Evolutionary conservation across 1,284 basidiomycete genomes (phyloP).

Genomic region (Tetrapyrgos nigripes): DNA sequence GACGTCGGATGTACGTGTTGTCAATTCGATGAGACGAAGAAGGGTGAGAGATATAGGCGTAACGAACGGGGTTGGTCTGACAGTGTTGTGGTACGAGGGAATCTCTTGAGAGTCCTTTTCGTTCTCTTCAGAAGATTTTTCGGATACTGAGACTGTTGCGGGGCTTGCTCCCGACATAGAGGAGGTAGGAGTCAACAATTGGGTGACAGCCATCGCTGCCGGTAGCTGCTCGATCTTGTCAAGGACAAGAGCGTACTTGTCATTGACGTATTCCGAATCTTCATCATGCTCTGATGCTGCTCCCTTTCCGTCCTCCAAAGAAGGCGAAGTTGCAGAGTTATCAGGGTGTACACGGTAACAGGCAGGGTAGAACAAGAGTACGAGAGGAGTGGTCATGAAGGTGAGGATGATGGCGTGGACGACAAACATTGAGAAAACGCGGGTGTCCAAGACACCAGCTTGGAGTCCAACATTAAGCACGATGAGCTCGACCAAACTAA

Average conservation of each 20-base stretch:
- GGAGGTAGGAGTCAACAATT: conserved; percentile 55
- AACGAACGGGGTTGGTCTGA: conserved; percentile 7
- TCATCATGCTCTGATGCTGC: conserved; percentile 17
- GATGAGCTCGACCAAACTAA: conserved; percentile 86
- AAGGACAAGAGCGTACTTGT: conserved; percentile 79
- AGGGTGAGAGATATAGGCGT: conserved; percentile 63
- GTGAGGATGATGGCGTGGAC: conserved; percentile 87
- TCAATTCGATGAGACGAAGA: conserved; percentile 88
- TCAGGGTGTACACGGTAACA: conserved; percentile 47
- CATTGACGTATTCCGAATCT: conserved; percentile 50
- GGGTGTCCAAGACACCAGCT: conserved; percentile 79
- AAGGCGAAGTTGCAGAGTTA: conserved; percentile 5
- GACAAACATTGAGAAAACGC: conserved; percentile 89
- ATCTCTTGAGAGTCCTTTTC: conserved; percentile 17
- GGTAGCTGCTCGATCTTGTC: conserved; percentile 88
- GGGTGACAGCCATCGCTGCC: conserved; percentile 68
- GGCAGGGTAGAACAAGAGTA: conserved; percentile 77
- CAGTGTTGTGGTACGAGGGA: conserved; percentile 11
- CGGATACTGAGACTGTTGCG: background rate
- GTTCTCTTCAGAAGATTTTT: conserved; percentile 20
- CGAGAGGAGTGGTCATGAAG: conserved; percentile 86
- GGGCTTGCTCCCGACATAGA: conserved; percentile 13
- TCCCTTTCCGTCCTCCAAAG: conserved; percentile 17
- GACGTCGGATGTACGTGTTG: conserved; percentile 86
- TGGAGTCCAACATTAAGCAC: conserved; percentile 91